These are phyloP conservation scores for Candida maesae DNA, from an alignment of 805 yeast genomes.

Conservation along the genomic window DNA sequence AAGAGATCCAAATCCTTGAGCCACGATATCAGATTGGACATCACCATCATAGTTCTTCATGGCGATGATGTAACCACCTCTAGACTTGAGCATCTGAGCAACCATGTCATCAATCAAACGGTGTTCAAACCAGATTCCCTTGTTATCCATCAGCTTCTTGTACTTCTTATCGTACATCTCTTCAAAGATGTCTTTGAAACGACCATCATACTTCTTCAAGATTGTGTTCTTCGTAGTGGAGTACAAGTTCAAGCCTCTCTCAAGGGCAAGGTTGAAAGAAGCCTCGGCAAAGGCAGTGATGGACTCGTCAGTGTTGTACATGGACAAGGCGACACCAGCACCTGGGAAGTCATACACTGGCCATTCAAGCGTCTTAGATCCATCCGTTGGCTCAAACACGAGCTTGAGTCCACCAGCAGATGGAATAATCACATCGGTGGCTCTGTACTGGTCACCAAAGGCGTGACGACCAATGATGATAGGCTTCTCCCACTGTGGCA, in stretches of 20 bases:
- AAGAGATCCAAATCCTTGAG: conserved; percentile 96
- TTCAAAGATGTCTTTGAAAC: conserved; percentile 93
- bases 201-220: conserved; percentile 89
- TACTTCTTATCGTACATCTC: conserved; percentile 67
- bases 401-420: conserved; percentile 77
- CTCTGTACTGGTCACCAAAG: conserved; percentile 94
- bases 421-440: conserved; percentile 79
- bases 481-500: conserved; percentile 92
- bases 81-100: conserved; percentile 95
- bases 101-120: conserved; percentile 98
- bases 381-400: conserved; percentile 67
- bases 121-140: conserved; percentile 95
- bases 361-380: conserved; percentile 48
- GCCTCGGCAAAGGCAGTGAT: conserved; percentile 90
- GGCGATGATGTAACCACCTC: conserved; percentile 93
- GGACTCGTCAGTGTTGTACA: conserved; percentile 95
- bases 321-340: conserved; percentile 76
- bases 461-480: conserved; percentile 98
- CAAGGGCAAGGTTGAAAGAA: conserved; percentile 83
- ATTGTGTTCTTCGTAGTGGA: conserved; percentile 94
- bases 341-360: conserved; percentile 67
- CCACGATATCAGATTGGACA: conserved; percentile 94
- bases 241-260: conserved; percentile 73
- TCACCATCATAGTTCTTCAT: conserved; percentile 98
- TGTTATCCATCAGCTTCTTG: conserved; percentile 64